phyloP scores from a whole-genome alignment of 164 flowering plant species.

The Platanus orientalis region DNA sequence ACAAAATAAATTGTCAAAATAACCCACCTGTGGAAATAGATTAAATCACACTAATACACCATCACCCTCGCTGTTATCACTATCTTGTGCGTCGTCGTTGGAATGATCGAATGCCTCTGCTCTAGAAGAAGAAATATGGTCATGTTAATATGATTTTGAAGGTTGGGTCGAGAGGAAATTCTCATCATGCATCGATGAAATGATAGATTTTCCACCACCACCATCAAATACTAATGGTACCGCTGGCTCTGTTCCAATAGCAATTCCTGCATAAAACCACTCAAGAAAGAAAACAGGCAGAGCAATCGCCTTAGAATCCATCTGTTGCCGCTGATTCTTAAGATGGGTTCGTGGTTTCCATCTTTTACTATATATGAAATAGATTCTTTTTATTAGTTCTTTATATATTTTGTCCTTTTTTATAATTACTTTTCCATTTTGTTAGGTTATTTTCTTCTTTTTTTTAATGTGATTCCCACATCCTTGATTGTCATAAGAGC shows the following conservation, averaged over 20 bases:
- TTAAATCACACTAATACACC: no score
- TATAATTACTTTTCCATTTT: no score
- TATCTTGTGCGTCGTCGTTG: constrained; percentile 29
- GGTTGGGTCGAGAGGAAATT: constrained; percentile 52
- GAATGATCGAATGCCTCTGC: constrained; percentile 35
- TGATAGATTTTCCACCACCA: constrained; percentile 27
- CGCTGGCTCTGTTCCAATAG: background rate
- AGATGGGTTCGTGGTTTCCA: no score
- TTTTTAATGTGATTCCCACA: no score
- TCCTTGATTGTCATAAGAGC: no score
- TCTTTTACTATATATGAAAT: no score
- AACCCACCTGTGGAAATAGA: no score
- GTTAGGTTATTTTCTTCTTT: no score
- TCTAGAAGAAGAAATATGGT: constrained; percentile 28
- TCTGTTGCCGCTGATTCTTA: no score
- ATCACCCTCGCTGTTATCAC: constrained; percentile 27
- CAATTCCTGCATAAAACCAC: background rate
- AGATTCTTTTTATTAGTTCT: no score
- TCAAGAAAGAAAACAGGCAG: background rate
- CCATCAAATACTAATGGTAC: background rate
- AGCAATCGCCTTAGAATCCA: background rate
- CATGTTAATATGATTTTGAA: constrained; percentile 51
- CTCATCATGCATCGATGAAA: constrained; percentile 50
- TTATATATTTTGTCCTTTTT: no score
- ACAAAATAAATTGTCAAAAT: no score